A percentile compares a stretch with the other conserved stretches of the same genome.
These are phyloP conservation scores for Termitomyces eurrhizus DNA, from an alignment of 768 basidiomycete species.

Conservation along the genomic window DNA sequence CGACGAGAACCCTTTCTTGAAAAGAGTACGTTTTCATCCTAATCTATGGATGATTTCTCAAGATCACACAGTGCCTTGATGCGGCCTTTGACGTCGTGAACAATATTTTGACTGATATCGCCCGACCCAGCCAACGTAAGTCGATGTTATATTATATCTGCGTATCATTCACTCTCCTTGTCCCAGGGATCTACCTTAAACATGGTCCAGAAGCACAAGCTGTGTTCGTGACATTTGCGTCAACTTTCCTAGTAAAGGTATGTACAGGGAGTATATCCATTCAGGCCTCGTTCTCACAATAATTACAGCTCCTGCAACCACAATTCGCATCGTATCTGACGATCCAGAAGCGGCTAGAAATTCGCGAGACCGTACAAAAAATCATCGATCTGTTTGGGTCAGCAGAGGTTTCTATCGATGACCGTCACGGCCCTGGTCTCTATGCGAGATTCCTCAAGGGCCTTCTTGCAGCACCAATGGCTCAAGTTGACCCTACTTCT, in stretches of 20 bases:
- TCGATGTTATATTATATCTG: slow-evolving; percentile 3
- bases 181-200: slow-evolving; percentile 50
- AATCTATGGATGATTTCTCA: neutral
- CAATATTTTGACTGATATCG: slow-evolving; percentile 56
- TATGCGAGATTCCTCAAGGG: slow-evolving; percentile 78
- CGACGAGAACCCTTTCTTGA: slow-evolving; percentile 64
- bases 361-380: slow-evolving; percentile 58
- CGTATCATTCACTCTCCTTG: slow-evolving; percentile 6
- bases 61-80: slow-evolving; percentile 48
- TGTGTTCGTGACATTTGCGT: slow-evolving; percentile 77
- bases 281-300: neutral
- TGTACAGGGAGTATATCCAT: slow-evolving; percentile 4
- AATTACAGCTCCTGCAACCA: slow-evolving; percentile 66
- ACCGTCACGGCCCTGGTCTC: slow-evolving; percentile 75
- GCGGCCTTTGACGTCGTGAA: slow-evolving; percentile 66
- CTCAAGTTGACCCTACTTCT: slow-evolving; percentile 27
- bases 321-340: slow-evolving; percentile 63
- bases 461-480: slow-evolving; percentile 58
- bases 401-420: slow-evolving; percentile 72
- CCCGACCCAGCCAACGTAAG: slow-evolving; percentile 52
- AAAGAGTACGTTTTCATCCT: slow-evolving; percentile 43
- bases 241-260: slow-evolving; percentile 81
- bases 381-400: slow-evolving; percentile 66
- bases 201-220: slow-evolving; percentile 80
- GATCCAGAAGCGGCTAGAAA: slow-evolving; percentile 53